Evolutionary conservation across 441 rosid genomes (phyloP), one percentile per base, ranked within the genome.

Genomic region (Bruguiera hainesii): DNA sequence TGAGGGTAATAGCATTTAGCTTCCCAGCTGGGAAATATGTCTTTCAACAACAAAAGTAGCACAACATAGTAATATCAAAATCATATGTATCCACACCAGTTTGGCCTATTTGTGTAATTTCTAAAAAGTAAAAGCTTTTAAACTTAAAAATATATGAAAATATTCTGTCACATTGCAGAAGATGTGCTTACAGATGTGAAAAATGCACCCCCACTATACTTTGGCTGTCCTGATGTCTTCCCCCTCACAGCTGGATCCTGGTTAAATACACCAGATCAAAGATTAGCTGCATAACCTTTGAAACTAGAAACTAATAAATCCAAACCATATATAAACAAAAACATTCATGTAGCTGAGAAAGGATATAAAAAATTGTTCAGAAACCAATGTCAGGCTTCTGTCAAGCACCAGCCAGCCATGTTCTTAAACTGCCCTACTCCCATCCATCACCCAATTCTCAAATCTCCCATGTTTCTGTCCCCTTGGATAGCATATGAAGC

Each of bases 231-330:
- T 11, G 87, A 69, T 58, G 77, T 2, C 74, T 85, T 85, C 50
- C 73, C 84, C 76, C 83, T 78, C 35, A 73, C 85, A 42, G 81
- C 79, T 25, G 85, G 85, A 49, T 87, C 88, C 92, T 87, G 74
- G 37, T 23, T 62, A 60, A 29, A 42, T 55, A 61, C 35, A 57
- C 28, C 37, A 55, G 55, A 46, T 57, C 23, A 30, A 16, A 31
- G 23, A 35, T 11, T 31, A 26, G 21, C 19, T 18, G 16, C 42
- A 48, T 7, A 35, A 65, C 20, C 50, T 64, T 59, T 30, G 5
- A 56, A 66, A 56, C 7, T 20, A 25, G n/a, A 23, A 15, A 51
- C 35, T 26, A 56, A 42, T 7, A 33, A 19, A 56, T 51, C 29
- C 26, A 26, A 6, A 46, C 63, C 13, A 8, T 16, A 25, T 13